Conservation (phyloP, 352 stramenopile species). For the Pelagophyceae sp. region DNA sequence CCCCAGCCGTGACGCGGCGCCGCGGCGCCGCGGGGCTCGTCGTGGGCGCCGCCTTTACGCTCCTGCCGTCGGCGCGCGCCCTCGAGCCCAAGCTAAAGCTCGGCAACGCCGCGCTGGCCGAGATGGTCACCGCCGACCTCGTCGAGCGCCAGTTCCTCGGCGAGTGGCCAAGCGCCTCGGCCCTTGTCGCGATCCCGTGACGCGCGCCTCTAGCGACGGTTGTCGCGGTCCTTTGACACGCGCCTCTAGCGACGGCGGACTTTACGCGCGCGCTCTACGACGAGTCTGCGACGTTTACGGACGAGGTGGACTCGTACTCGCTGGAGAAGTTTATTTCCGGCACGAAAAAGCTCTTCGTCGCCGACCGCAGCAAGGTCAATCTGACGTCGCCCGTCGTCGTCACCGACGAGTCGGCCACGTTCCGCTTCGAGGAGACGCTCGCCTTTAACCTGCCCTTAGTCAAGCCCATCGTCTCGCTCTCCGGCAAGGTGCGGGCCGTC, state of each 20-base stretch:
- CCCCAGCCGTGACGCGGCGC: too few relatives aligned
- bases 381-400: constrained; percentile 44
- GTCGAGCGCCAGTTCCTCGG: constrained; percentile 43
- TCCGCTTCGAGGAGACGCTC: constrained; percentile 56
- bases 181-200: too few relatives aligned
- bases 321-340: constrained; percentile 56
- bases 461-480: constrained; percentile 38
- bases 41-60: too few relatives aligned
- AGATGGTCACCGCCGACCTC: constrained; percentile 49
- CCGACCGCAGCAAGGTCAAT: constrained; percentile 31
- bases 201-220: too few relatives aligned
- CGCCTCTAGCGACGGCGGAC: constrained; percentile 41
- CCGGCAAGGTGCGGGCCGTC: too few relatives aligned
- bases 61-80: too few relatives aligned
- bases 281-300: constrained; percentile 52
- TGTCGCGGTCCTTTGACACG: too few relatives aligned
- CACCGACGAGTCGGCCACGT: constrained; percentile 35
- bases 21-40: too few relatives aligned
- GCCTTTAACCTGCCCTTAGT: constrained; percentile 55
- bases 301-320: constrained; percentile 60
- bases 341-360: constrained; percentile 52
- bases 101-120: constrained; percentile 39
- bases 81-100: too few relatives aligned
- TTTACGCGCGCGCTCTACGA: constrained; percentile 53
- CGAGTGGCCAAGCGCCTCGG: too few relatives aligned